These are phyloP conservation scores for Sclerotinia trifoliorum DNA, from an alignment of 2,329 filamentous ascomycete genomes.

Conservation along the genomic window DNA sequence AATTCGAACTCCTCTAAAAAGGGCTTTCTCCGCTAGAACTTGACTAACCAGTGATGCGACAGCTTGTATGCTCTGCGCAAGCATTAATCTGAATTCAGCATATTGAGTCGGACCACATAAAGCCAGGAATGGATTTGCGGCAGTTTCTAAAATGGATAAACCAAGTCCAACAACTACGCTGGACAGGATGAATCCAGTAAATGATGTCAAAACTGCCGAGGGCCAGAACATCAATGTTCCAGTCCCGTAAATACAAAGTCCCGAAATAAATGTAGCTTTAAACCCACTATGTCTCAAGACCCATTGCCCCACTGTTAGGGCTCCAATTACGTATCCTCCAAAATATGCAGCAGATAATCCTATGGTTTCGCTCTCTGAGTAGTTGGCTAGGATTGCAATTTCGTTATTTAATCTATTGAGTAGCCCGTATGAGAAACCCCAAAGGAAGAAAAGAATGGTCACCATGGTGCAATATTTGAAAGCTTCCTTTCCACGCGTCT, in stretches of 20 bases:
- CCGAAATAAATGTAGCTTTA: conserved; percentile 76
- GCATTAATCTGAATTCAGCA: conserved; percentile 70
- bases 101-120: conserved; percentile 73
- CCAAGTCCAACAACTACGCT: conserved; percentile 76
- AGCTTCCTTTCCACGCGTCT: conserved; percentile 61
- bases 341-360: conserved; percentile 71
- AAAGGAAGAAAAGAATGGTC: conserved; percentile 79
- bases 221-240: conserved; percentile 88
- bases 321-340: conserved; percentile 68
- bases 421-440: conserved; percentile 88
- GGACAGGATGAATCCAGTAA: conserved; percentile 73
- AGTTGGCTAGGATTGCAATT: conserved; percentile 60
- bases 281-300: conserved; percentile 71
- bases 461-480: conserved; percentile 72
- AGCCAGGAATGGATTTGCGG: conserved; percentile 71
- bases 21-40: conserved; percentile 69
- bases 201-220: conserved; percentile 70
- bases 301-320: conserved; percentile 67
- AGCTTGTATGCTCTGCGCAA: conserved; percentile 76
- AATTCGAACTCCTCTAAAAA: conserved; percentile 60
- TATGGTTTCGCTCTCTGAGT: conserved; percentile 58
- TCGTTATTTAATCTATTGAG: conserved; percentile 77
- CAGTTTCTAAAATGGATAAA: conserved; percentile 74
- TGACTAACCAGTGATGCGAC: conserved; percentile 71
- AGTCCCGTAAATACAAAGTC: conserved; percentile 70